A percentile compares a stretch with the other conserved stretches of the same genome.
Conservation (phyloP, 345 rosid genomes). For the Litchi chinensis region DNA sequence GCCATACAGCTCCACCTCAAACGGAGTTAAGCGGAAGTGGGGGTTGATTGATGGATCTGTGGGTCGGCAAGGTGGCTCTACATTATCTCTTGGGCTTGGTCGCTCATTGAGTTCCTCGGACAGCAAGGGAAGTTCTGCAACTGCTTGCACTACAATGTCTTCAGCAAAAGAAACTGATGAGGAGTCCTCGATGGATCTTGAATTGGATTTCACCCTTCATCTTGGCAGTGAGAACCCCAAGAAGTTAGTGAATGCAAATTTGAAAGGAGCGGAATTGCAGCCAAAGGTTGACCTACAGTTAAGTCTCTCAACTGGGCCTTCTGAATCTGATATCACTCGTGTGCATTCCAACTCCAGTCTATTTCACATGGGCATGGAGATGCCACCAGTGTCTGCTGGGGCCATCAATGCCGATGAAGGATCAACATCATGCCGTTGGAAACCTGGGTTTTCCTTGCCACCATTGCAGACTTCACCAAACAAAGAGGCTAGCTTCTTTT, state of each 20-base stretch:
- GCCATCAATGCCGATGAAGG: slow-evolving; percentile 50
- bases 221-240: slow-evolving; percentile 71
- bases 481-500: slow-evolving; percentile 48
- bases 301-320: slow-evolving; percentile 69
- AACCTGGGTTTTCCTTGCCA: slow-evolving; percentile 40
- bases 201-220: slow-evolving; percentile 77
- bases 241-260: slow-evolving; percentile 37
- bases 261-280: slow-evolving; percentile 37
- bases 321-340: slow-evolving; percentile 71
- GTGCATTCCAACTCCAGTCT: slow-evolving; percentile 39
- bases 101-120: slow-evolving; percentile 82
- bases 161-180: slow-evolving; percentile 88
- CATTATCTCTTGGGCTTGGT: slow-evolving; percentile 75
- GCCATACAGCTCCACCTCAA: slow-evolving; percentile 36
- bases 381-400: slow-evolving; percentile 34
- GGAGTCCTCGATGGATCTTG: slow-evolving; percentile 84
- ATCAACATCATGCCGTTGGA: slow-evolving; percentile 47
- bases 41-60: slow-evolving; percentile 48
- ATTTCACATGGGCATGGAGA: slow-evolving; percentile 44
- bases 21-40: slow-evolving; percentile 82
- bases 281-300: slow-evolving; percentile 74
- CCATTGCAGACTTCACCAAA: slow-evolving; percentile 38
- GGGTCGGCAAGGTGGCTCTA: slow-evolving; percentile 53
- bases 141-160: slow-evolving; percentile 70
- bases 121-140: slow-evolving; percentile 83